Conservation (phyloP, 192 early-diverging fungal genomes). For the Podila clonocystis region DNA sequence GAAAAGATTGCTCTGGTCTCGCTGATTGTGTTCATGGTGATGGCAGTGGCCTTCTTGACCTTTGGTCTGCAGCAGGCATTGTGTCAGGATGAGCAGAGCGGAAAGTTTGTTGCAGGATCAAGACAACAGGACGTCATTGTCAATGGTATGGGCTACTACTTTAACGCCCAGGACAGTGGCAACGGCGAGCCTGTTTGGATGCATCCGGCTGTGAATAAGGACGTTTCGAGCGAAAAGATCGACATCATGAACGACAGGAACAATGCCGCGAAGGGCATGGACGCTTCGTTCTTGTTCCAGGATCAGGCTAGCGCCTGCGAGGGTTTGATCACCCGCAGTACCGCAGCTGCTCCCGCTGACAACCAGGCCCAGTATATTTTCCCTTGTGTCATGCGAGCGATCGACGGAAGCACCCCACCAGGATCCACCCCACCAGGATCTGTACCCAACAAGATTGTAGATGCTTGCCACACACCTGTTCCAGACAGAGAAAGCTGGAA, state of each 20-base stretch:
- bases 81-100: constrained; percentile 50
- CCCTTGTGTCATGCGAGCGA: constrained; percentile 68
- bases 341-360: constrained; percentile 25
- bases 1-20: constrained; percentile 92
- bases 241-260: constrained; percentile 63
- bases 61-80: constrained; percentile 71
- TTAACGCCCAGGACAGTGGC: constrained; percentile 52
- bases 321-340: constrained; percentile 53
- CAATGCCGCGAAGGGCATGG: constrained; percentile 70
- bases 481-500: constrained; percentile 53
- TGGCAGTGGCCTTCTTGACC: constrained; percentile 82
- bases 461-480: constrained; percentile 69
- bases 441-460: constrained; percentile 54
- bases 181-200: constrained; percentile 52
- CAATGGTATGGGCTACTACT: constrained; percentile 70
- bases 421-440: constrained; percentile 39
- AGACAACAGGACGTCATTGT: constrained; percentile 65
- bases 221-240: constrained; percentile 23
- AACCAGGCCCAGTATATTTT: constrained; percentile 58
- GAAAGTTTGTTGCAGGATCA: constrained; percentile 56
- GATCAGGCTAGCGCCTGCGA: constrained; percentile 65
- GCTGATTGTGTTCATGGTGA: constrained; percentile 80
- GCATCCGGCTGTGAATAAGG: constrained; percentile 52
- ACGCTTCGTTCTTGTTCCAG: constrained; percentile 81
- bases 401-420: constrained; percentile 50